Conservation (phyloP, 2,329 filamentous ascomycete species). For the Botrytis aclada region DNA sequence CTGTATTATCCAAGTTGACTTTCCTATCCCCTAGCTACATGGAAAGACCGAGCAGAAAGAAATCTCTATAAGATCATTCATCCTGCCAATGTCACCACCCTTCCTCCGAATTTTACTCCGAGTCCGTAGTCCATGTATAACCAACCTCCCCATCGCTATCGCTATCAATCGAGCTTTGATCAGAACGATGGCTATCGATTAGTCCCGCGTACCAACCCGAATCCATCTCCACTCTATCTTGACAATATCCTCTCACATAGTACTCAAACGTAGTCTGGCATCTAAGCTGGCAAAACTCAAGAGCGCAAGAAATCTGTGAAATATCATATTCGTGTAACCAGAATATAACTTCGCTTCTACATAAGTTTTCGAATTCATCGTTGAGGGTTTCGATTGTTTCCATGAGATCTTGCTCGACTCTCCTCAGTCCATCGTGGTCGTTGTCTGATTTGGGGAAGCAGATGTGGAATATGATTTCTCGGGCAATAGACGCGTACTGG, state of each 20-base stretch:
- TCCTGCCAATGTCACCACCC: not conserved
- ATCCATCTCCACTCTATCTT: not conserved
- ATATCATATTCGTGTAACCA: not conserved
- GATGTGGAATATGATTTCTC: not conserved
- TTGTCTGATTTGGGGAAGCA: not conserved
- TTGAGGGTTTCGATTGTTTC: not conserved
- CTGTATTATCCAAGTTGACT: not conserved
- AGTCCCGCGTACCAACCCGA: not conserved
- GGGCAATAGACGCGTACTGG: not conserved
- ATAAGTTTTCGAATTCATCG: not conserved
- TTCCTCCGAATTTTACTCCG: not conserved
- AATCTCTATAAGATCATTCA: not conserved
- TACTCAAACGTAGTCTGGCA: not conserved
- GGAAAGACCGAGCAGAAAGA: not conserved
- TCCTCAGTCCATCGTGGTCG: not conserved
- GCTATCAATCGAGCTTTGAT: not conserved
- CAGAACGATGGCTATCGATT: not conserved
- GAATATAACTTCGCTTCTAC: not conserved
- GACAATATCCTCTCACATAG: not conserved
- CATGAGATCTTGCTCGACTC: not conserved
- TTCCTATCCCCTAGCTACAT: not conserved
- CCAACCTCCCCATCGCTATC: not conserved
- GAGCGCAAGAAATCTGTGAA: not conserved
- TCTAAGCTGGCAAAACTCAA: not conserved
- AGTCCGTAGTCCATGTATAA: not conserved